Evolutionary conservation across 108 stramenopile species (phyloP).

Genomic region (Stephanodiscus minutulus): DNA sequence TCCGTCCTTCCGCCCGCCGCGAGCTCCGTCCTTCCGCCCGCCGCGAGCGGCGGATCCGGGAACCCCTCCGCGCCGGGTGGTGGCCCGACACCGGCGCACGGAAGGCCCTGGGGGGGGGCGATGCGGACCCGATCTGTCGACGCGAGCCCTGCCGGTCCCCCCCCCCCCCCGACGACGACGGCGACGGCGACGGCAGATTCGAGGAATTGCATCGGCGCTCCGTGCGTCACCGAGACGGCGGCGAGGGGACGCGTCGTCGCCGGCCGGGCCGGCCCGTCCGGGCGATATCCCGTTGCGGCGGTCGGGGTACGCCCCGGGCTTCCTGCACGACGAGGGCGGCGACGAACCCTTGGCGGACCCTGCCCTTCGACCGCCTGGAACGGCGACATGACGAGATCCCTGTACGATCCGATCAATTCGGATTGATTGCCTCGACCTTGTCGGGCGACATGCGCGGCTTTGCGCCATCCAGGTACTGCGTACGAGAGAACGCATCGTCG

Average conservation of each 20-base stretch:
- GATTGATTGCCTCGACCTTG: conserved; percentile 9
- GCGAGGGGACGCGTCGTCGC: too few species aligned
- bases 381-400: conserved; percentile 56
- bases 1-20: too few species aligned
- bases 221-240: conserved; percentile 57
- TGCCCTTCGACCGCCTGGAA: conserved; percentile 36
- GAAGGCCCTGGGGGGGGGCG: conserved; percentile 21
- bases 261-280: too few species aligned
- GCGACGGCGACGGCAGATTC: conserved; percentile 17
- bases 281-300: too few species aligned
- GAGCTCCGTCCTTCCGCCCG: too few species aligned
- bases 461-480: conserved; percentile 66
- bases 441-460: conserved; percentile 34
- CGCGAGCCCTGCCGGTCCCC: too few species aligned
- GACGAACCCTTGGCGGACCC: conserved; percentile 49
- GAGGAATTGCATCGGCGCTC: conserved; percentile 29
- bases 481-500: conserved; percentile 65
- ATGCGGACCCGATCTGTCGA: conserved; percentile 42
- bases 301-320: too few species aligned
- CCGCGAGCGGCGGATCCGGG: conserved; percentile 37
- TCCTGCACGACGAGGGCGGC: conserved; percentile 49
- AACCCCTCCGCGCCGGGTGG: conserved; percentile 15
- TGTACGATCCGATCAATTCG: conserved; percentile 45
- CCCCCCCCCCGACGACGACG: conserved; percentile 34
- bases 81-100: conserved; percentile 41